Evolutionary conservation across 1,284 basidiomycete genomes (phyloP).

Genomic region (Cryptococcus depauperatus): DNA sequence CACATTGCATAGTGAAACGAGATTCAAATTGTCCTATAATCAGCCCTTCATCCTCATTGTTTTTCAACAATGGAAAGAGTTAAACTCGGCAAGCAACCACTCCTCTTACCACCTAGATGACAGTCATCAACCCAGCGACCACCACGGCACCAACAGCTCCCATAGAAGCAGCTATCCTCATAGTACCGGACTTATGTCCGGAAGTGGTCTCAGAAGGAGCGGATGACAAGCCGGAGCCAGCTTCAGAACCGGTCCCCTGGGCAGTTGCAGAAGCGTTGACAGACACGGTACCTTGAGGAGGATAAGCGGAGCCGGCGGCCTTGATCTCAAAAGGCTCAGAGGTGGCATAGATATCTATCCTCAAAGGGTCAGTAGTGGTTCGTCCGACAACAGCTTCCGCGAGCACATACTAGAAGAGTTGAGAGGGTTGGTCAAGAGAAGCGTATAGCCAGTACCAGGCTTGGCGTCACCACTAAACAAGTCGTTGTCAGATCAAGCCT

Average conservation of each 20-base stretch:
- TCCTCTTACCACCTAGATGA: background rate
- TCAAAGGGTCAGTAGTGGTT: too few relatives aligned
- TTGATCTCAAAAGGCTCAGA: constrained; percentile 63
- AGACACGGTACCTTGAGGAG: constrained; percentile 47
- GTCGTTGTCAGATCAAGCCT: background rate
- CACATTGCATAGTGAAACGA: too few relatives aligned
- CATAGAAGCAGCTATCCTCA: too few relatives aligned
- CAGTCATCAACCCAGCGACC: background rate
- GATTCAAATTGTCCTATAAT: too few relatives aligned
- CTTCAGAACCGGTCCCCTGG: constrained; percentile 1
- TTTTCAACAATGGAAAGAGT: too few relatives aligned
- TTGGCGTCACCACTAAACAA: constrained; percentile 15
- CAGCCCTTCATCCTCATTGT: too few relatives aligned
- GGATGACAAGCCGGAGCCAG: constrained; percentile 1
- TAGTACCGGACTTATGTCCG: background rate
- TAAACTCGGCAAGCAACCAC: background rate
- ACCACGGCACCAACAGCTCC: too few relatives aligned
- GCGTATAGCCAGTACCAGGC: constrained; percentile 49
- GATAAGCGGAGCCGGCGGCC: constrained; percentile 55
- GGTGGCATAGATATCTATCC: constrained; percentile 57
- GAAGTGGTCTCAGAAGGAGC: constrained; percentile 7
- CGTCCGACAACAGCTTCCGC: background rate
- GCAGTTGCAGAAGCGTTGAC: constrained; percentile 8
- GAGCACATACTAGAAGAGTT: constrained; percentile 49
- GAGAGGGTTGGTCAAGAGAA: constrained; percentile 54